Percentiles rank a stretch among this genome's conserved stretches.
Evolutionary conservation across 2,329 filamentous ascomycete species (phyloP).

Genomic region (Beauveria rudraprayagi): DNA sequence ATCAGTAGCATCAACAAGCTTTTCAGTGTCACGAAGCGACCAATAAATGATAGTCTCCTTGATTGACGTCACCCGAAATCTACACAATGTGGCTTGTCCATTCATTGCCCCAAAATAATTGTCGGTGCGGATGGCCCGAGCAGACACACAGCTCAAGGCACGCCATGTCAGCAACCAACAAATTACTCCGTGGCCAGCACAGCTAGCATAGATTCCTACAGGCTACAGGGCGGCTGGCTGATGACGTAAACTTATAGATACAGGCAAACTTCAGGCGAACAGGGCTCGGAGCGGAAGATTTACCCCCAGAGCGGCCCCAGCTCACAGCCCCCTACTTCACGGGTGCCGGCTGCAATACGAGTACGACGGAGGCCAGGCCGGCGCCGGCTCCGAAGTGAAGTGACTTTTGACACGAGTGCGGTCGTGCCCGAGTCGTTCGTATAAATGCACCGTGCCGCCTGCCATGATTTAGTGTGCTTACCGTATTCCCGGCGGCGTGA

Average conservation of each 20-base stretch:
- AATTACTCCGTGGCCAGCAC: neutral
- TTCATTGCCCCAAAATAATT: too few relatives aligned
- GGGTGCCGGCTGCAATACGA: neutral
- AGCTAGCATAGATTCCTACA: neutral
- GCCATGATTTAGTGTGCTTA: too few relatives aligned
- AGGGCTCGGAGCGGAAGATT: neutral
- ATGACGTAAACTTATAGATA: neutral
- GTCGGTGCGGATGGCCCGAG: too few relatives aligned
- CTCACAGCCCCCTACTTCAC: neutral
- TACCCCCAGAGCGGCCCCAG: constrained; percentile 1
- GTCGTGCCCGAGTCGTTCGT: neutral
- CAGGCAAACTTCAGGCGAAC: neutral
- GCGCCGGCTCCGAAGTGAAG: neutral
- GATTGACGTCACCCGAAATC: too few relatives aligned
- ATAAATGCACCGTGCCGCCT: neutral
- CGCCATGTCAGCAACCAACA: too few relatives aligned
- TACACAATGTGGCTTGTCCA: too few relatives aligned
- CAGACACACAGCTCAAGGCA: too few relatives aligned
- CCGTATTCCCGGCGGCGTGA: too few relatives aligned
- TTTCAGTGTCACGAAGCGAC: too few relatives aligned
- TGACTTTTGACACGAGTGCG: neutral
- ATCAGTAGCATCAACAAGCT: too few relatives aligned
- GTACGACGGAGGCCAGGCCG: neutral
- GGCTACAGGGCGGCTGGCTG: neutral
- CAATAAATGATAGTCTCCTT: too few relatives aligned